Base-by-base conservation (phyloP, 495 filamentous ascomycete species). In the Penicillium samsonianum region DNA sequence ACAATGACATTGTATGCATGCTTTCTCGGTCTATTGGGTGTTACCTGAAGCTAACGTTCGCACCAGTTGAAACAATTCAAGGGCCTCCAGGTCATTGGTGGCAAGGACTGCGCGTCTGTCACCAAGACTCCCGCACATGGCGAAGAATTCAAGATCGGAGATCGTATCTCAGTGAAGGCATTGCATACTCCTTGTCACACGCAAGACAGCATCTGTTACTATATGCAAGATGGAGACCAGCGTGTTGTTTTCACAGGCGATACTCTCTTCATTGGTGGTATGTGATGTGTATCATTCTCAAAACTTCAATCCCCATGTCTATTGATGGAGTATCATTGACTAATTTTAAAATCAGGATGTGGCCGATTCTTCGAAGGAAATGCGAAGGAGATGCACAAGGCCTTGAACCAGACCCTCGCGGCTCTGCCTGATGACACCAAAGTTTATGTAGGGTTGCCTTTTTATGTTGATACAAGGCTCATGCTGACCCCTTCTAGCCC, bases 291-390 rank as follows among this genome's bases (percentile, higher is more conserved):
- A 4, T n/a, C 3, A 30, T 8, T 60, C 1, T 16, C 1, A 16
- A 3, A 17, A 19, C 26, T 25, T 25, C 10, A 9, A 35, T 38
- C 2, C 31, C 14, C 0, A 16, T 20, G 10, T 3, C 20, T 40
- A 5, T 30, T 1, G 17, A 65, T 9, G n/a, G 49, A 23, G 17
- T 10, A 28, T 40, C 1, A 17, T 49, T 0, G 12, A 19, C 52
- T 59, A 44, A 55, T 22, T 19, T 50, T 19, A 17, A 20, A 16
- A 58, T 1, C 57, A 93, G 91, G 92, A 23, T 98, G 94, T 68
- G 94, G 94, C n/a, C 86, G 87, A 42, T 98, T 98, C 79, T 98
- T 98, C 65, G 94, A 98, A 73, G 94, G 94, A 10, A 92, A 83
- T 38, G 85, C 91, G 2, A 81, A 81, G 53, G 89, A 98, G 79